Percentiles rank a stretch among this genome's conserved stretches.
Evolutionary conservation across 2,329 filamentous ascomycete species (phyloP).

Genomic region (Hypoxylon sp.): DNA sequence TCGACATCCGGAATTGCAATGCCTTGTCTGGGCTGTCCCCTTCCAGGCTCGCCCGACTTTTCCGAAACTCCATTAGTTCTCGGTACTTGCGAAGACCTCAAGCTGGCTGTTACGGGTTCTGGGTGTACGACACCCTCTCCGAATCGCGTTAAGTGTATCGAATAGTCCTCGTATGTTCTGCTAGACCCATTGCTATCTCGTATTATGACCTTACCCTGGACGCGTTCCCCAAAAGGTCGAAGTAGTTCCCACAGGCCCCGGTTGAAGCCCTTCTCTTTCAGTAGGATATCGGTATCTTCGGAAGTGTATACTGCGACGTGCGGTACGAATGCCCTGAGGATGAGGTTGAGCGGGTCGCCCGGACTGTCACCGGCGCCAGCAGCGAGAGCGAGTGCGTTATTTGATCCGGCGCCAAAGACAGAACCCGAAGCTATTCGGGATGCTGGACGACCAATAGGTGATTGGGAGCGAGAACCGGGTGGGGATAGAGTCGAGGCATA

Average conservation of each 20-base stretch:
- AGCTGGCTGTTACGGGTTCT: slow-evolving; percentile 58
- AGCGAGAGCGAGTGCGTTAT: slow-evolving; percentile 62
- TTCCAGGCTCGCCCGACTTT: slow-evolving; percentile 43
- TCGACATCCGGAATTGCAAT: slow-evolving; percentile 78
- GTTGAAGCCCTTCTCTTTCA: slow-evolving; percentile 86
- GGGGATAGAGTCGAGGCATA: slow-evolving; percentile 78
- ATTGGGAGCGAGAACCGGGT: slow-evolving; percentile 76
- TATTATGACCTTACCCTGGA: slow-evolving; percentile 90
- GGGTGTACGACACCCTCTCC: slow-evolving; percentile 70
- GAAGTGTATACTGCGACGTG: slow-evolving; percentile 92
- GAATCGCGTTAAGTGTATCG: slow-evolving; percentile 85
- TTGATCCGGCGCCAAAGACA: slow-evolving; percentile 66
- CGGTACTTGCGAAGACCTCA: slow-evolving; percentile 50
- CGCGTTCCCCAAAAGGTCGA: slow-evolving; percentile 89
- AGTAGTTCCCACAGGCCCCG: slow-evolving; percentile 87
- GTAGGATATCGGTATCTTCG: slow-evolving; percentile 84
- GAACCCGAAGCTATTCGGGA: slow-evolving; percentile 72
- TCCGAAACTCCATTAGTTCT: slow-evolving; percentile 53
- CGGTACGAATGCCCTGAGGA: slow-evolving; percentile 89
- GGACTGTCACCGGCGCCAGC: slow-evolving; percentile 61
- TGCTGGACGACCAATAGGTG: slow-evolving; percentile 73
- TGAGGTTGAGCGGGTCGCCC: slow-evolving; percentile 73
- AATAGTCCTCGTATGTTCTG: slow-evolving; percentile 88
- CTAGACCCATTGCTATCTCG: slow-evolving; percentile 91
- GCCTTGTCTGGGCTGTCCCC: slow-evolving; percentile 41